Conservation (phyloP, 371 early-diverging fungal species). For the Apophysomyces trapeziformis region DNA sequence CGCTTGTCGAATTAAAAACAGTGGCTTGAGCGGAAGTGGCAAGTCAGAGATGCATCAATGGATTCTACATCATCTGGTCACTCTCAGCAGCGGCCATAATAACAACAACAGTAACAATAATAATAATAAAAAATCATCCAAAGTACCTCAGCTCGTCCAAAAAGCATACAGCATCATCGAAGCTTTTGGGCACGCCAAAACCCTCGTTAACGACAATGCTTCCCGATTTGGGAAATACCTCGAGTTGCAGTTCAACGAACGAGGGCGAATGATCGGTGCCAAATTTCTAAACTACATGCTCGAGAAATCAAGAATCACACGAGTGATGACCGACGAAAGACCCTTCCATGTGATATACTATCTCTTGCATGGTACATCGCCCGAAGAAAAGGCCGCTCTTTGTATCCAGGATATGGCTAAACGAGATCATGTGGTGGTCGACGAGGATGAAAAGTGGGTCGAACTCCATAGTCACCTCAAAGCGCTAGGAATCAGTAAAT, state of each 20-base stretch:
- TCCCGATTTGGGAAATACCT: constrained; percentile 88
- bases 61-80: constrained; percentile 67
- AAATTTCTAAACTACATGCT: constrained; percentile 89
- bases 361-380: constrained; percentile 55
- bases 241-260: constrained; percentile 87
- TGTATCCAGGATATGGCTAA: constrained; percentile 2
- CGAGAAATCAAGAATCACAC: constrained; percentile 76
- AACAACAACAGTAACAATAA: constrained; percentile 51
- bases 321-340: constrained; percentile 64
- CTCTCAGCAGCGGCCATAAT: constrained; percentile 65
- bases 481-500: constrained; percentile 76
- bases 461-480: constrained; percentile 78
- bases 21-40: constrained; percentile 85
- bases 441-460: constrained; percentile 52
- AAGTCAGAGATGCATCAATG: constrained; percentile 75
- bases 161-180: constrained; percentile 68
- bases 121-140: constrained; percentile 69
- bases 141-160: constrained; percentile 72
- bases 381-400: constrained; percentile 32
- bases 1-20: constrained; percentile 23
- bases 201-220: constrained; percentile 75
- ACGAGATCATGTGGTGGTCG: constrained; percentile 20
- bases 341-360: constrained; percentile 95
- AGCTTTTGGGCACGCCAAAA: constrained; percentile 85
- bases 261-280: constrained; percentile 86